A percentile compares a stretch with the other conserved stretches of the same genome.
Evolutionary conservation across 768 basidiomycete species (phyloP).

Genomic region (Russula earlei): DNA sequence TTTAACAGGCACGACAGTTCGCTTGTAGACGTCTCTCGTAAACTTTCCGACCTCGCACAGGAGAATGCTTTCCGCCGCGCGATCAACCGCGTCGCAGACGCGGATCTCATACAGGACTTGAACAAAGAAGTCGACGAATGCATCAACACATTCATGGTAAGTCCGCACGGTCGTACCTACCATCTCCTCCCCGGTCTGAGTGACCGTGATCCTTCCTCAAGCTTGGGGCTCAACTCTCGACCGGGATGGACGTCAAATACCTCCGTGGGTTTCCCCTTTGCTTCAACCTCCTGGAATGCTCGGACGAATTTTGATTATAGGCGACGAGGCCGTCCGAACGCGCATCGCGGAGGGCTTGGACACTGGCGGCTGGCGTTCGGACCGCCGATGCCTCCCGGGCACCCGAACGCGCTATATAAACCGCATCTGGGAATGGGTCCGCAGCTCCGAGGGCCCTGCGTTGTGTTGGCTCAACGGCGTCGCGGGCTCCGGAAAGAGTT

Average conservation of each 20-base stretch:
- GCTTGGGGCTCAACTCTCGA: slow-evolving; percentile 13
- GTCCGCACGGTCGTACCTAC: neutral
- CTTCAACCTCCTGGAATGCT: neutral
- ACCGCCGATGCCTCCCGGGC: slow-evolving; percentile 10
- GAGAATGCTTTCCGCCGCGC: slow-evolving; percentile 13
- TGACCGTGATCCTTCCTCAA: neutral
- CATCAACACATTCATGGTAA: neutral
- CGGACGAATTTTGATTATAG: neutral
- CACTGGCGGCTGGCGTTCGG: slow-evolving; percentile 9
- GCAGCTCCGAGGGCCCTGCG: slow-evolving; percentile 1
- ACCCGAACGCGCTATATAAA: slow-evolving; percentile 15
- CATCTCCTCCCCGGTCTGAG: neutral
- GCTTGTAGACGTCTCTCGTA: slow-evolving; percentile 2
- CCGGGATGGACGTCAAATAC: slow-evolving; percentile 6
- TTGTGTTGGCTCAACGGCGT: slow-evolving; percentile 18
- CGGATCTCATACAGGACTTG: slow-evolving; percentile 5
- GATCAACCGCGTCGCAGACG: slow-evolving; percentile 9
- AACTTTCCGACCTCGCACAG: slow-evolving; percentile 9
- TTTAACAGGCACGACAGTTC: neutral
- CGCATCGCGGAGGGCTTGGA: slow-evolving; percentile 7
- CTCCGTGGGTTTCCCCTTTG: slow-evolving; percentile 2
- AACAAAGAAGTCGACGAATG: slow-evolving; percentile 7
- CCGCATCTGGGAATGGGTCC: slow-evolving; percentile 12
- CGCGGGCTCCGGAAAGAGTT: slow-evolving; percentile 21
- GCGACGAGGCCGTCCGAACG: slow-evolving; percentile 5